A percentile compares a stretch with the other conserved stretches of the same genome.
These are phyloP conservation scores for Musa balbisiana DNA, from an alignment of 202 grass and related monocot species.

Conservation along the genomic window DNA sequence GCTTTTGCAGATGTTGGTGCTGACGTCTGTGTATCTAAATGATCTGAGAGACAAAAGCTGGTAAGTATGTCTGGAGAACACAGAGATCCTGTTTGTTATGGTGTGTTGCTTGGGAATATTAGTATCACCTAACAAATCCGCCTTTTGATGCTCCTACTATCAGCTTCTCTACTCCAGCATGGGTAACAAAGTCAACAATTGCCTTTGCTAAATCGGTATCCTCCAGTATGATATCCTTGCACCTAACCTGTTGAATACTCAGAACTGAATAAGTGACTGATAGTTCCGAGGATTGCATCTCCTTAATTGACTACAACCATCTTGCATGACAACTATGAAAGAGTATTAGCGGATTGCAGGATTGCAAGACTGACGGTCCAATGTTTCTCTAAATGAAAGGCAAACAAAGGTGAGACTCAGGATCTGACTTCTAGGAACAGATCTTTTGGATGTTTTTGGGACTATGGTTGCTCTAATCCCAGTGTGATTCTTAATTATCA, in stretches of 20 bases:
- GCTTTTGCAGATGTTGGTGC: conserved; percentile 45
- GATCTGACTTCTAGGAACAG: neutral
- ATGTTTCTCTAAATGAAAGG: no score
- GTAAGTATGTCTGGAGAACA: neutral
- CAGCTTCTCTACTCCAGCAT: conserved; percentile 50
- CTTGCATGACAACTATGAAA: no score
- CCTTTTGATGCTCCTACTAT: conserved; percentile 56
- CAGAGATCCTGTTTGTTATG: neutral
- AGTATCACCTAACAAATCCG: conserved; percentile 56
- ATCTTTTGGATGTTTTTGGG: neutral
- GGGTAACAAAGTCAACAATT: conserved; percentile 58
- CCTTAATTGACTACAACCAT: no score
- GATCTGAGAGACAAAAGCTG: conserved; percentile 30
- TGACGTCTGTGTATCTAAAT: conserved; percentile 61
- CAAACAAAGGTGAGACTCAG: no score
- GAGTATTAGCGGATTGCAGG: no score
- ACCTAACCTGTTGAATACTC: conserved; percentile 49
- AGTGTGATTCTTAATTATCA: neutral
- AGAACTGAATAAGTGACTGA: no score
- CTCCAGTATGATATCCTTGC: conserved; percentile 76
- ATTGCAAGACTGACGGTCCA: neutral
- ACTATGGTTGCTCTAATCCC: neutral
- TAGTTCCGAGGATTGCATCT: no score
- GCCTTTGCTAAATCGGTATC: conserved; percentile 58
- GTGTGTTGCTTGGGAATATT: neutral